Evolutionary conservation across 805 yeast species (phyloP), one percentile per base, ranked within the genome.

Genomic region (Teunomyces pallodes): DNA sequence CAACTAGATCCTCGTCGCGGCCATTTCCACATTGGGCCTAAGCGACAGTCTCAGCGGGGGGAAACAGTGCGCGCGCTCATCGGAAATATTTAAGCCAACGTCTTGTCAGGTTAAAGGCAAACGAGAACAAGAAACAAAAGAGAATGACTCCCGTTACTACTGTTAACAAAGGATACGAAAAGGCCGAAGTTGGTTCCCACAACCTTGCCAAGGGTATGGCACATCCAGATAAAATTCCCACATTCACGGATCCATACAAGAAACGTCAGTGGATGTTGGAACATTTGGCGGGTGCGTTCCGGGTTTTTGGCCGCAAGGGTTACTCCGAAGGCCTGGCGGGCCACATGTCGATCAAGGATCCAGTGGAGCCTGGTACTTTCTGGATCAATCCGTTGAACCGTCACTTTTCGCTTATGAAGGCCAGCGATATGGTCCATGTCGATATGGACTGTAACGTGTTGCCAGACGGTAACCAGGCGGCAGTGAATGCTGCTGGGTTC

Each of bases 331-430:
- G 96, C 12, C 65, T 82, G 16, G 90, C 96, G 0, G 96, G 96
- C 17, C 96, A 89, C 62, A 88, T 89, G 49, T 85, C 94, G 7
- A 77, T 89, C 9, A 77, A 94, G 56, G 96, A 89, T 60, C 96
- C 96, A 3, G 82, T 86, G 39, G 82, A 84, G 53, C 86, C 86
- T n/a, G 64, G 74, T 41, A 86, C 92, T 3, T 89, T 89, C 64
- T 89, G 96, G 96, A 87, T 89, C 63, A 89, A 89, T 67, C 96
- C 96, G 4, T 70, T 89, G 53, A 92, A 86, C n/a, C 77, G 75
- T 54, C 96, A 89, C 65, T 89, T 86, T 53, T 69, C 67, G 12
- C 53, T 71, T 42, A 65, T 72, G 41, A 67, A 63, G 41, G 74
- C 73, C 12, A 54, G 63, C 38, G 76, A 72, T 52, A 57, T 72